A percentile compares a stretch with the other conserved stretches of the same genome.
Evolutionary conservation across 2,329 filamentous ascomycete genomes (phyloP).

Genomic region (Beauveria rudraprayagi): DNA sequence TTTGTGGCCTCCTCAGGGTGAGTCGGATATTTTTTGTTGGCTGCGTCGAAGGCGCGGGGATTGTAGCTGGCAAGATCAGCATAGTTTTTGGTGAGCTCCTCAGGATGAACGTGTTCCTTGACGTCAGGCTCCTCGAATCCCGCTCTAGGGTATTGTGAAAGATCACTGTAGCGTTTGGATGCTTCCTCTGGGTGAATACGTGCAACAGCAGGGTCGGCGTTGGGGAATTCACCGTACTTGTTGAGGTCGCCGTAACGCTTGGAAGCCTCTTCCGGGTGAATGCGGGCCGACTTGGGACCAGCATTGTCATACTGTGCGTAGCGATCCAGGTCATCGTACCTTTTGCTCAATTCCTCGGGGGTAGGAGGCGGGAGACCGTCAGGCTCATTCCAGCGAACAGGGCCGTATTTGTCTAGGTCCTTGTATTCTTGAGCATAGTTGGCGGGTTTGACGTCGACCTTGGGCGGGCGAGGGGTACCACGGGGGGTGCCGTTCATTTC

Average conservation of each 20-base stretch:
- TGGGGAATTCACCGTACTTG: constrained; percentile 24
- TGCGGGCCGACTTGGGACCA: constrained; percentile 15
- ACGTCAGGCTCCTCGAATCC: constrained; percentile 22
- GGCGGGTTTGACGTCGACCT: constrained; percentile 23
- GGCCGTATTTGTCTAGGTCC: constrained; percentile 34
- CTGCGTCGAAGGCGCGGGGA: constrained; percentile 22
- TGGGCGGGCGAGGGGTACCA: constrained; percentile 29
- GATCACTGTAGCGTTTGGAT: constrained; percentile 28
- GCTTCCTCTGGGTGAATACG: constrained; percentile 23
- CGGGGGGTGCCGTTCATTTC: constrained; percentile 23
- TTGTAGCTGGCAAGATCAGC: constrained; percentile 35
- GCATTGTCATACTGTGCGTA: constrained; percentile 21
- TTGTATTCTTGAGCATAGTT: constrained; percentile 27
- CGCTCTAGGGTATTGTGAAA: constrained; percentile 23
- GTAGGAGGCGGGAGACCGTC: constrained; percentile 29
- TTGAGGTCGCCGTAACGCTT: constrained; percentile 28
- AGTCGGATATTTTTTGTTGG: constrained; percentile 19
- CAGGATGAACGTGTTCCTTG: constrained; percentile 25
- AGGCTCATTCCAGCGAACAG: constrained; percentile 30
- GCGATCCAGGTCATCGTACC: constrained; percentile 31
- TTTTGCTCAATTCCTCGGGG: constrained; percentile 27
- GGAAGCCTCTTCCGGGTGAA: constrained; percentile 23
- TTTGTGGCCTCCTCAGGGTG: constrained; percentile 24
- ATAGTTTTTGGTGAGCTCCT: constrained; percentile 31
- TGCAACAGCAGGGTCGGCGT: constrained; percentile 17